Evolutionary conservation across 345 rosid species (phyloP), one percentile per base, ranked within the genome.

Genomic region (Theobroma cacao): DNA sequence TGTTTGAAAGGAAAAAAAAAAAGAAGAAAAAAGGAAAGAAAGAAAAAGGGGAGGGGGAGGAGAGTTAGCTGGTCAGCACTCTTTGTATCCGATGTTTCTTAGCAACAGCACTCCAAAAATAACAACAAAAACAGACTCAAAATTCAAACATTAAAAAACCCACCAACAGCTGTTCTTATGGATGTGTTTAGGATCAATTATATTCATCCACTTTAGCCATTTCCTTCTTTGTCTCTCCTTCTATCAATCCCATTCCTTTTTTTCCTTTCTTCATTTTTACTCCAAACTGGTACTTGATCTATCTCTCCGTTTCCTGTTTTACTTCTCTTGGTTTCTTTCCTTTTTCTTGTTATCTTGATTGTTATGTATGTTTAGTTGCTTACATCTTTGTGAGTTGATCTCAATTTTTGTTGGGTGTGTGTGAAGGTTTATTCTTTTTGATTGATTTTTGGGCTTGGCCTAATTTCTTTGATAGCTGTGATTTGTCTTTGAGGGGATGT

Each of bases 61-160:
- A 31, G 33, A 64, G 30, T 31, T 4, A 64, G 87, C 78, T 79
- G 85, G 85, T 82, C 83, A 79, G 87, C 85, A 79, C 83, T 74
- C 69, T 50, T 48, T 50, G 45, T 26, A 34, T 52, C 75, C 77
- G 81, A 79, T 77, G 80, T 74, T 82, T 82, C 85, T 75, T 31
- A 82, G 83, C 77, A 80, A 43, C 81, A 77, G 34, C 77, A 58
- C 50, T 73, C 79, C 77, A 22, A 64, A 77, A 58, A 52, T 60
- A 67, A 47, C 71, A 74, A 48, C 72, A 75, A 10, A 47, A 30
- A 31, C 36, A 7, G 58, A 18, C 45, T 41, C 33, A 31, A 45
- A 33, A 4, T 34, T 76, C 71, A 61, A 45, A 75, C 43, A 63
- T 34, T 22, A 77, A 65, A 63, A 62, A 76, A 48, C 22, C 78